phyloP scores from a whole-genome alignment of 2,329 filamentous ascomycete species.

The Pseudogymnoascus sp. region DNA sequence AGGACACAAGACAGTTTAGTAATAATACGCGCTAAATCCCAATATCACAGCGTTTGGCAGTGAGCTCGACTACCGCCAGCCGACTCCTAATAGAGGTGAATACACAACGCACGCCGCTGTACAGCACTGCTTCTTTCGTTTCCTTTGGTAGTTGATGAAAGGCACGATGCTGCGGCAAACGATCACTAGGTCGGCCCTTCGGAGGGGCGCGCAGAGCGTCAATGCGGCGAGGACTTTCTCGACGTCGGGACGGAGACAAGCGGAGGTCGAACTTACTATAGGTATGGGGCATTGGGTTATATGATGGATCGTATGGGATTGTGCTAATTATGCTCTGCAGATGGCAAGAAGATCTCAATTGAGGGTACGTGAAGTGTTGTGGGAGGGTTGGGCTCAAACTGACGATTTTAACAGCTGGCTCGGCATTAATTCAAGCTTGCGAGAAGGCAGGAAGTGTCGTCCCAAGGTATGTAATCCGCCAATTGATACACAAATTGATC shows the following conservation, averaged over 20 bases:
- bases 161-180: conserved; percentile 62
- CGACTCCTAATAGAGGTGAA: conserved; percentile 14
- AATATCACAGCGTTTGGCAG: conserved; percentile 9
- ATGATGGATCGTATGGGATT: conserved; percentile 15
- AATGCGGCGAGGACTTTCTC: conserved; percentile 70
- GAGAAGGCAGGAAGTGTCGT: conserved; percentile 91
- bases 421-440: conserved; percentile 96
- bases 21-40: conserved; percentile 7
- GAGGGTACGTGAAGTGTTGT: conserved; percentile 59
- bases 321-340: conserved; percentile 39
- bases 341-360: conserved; percentile 97
- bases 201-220: conserved; percentile 51
- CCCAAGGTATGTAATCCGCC: conserved; percentile 55
- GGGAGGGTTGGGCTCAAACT: conserved; percentile 23
- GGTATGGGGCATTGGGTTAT: conserved; percentile 48
- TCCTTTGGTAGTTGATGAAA: conserved; percentile 41
- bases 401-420: conserved; percentile 61
- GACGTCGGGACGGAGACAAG: conserved; percentile 67
- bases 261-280: conserved; percentile 95
- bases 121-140: conserved; percentile 30
- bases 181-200: conserved; percentile 60
- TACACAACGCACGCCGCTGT: conserved; percentile 16
- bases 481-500: not conserved
- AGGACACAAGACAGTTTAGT: not conserved
- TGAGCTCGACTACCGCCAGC: conserved; percentile 14